A percentile compares a stretch with the other conserved stretches of the same genome.
These are phyloP conservation scores for Suillus weaverae DNA, from an alignment of 768 basidiomycete genomes.

Conservation along the genomic window DNA sequence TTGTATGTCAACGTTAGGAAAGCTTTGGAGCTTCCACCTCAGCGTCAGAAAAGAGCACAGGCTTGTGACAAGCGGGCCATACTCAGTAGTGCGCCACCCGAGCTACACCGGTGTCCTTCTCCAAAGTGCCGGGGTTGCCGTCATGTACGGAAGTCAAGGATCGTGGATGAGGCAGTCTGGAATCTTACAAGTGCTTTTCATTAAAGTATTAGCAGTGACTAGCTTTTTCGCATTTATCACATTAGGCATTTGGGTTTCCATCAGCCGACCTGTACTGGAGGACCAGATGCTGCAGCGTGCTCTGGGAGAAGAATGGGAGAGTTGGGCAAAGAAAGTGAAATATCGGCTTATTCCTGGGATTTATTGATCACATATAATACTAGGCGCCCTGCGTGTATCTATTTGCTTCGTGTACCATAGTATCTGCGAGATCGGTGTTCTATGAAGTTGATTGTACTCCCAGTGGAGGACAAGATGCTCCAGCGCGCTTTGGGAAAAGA, in stretches of 20 bases:
- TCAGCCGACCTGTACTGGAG: constrained; percentile 16
- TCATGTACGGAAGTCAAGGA: background rate
- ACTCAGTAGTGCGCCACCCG: constrained; percentile 25
- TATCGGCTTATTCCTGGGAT: constrained; percentile 10
- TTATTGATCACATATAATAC: background rate
- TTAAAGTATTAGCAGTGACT: background rate
- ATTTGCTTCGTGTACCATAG: too few species aligned
- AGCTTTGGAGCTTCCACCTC: constrained; percentile 29
- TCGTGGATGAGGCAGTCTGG: background rate
- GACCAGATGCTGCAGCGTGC: constrained; percentile 9
- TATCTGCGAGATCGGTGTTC: too few species aligned
- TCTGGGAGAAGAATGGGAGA: constrained; percentile 14
- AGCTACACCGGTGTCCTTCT: constrained; percentile 12
- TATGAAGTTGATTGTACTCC: too few species aligned
- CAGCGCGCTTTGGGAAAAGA: constrained; percentile 10
- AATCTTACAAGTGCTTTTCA: background rate
- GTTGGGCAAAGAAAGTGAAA: constrained; percentile 8
- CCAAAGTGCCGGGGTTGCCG: background rate
- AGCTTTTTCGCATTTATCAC: background rate
- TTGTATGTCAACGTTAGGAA: constrained; percentile 26
- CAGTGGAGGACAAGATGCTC: constrained; percentile 14
- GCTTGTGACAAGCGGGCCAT: constrained; percentile 28
- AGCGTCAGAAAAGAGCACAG: constrained; percentile 23
- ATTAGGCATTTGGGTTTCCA: background rate
- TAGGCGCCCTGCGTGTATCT: too few species aligned